phyloP scores from a whole-genome alignment of 2,329 filamentous ascomycete genomes.

The Drechslerella stenobrocha region DNA sequence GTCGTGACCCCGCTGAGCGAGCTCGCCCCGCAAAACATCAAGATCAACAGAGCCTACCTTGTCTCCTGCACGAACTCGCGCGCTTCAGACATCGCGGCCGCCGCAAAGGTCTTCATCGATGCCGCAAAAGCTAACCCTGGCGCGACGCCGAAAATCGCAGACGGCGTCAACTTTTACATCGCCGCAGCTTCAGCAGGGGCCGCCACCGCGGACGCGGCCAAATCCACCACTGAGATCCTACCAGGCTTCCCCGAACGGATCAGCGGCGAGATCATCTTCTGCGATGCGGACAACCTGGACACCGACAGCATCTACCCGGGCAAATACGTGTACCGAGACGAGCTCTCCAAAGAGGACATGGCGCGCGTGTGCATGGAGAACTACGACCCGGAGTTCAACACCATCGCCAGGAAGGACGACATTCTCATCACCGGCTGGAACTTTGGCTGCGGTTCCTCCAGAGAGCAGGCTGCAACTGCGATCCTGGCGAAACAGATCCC shows the following conservation, averaged over 20 bases:
- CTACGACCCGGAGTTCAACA: slow-evolving; percentile 75
- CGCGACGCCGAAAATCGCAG: slow-evolving; percentile 85
- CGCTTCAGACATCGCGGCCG: slow-evolving; percentile 76
- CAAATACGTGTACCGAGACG: slow-evolving; percentile 89
- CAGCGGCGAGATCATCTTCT: slow-evolving; percentile 83
- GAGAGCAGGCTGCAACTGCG: slow-evolving; percentile 87
- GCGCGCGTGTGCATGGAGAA: slow-evolving; percentile 90
- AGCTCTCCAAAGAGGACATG: slow-evolving; percentile 76
- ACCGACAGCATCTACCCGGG: slow-evolving; percentile 92
- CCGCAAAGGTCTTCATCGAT: slow-evolving; percentile 81
- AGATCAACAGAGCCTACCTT: slow-evolving; percentile 80
- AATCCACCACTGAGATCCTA: slow-evolving; percentile 61
- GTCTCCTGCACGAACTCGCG: slow-evolving; percentile 89
- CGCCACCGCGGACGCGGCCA: slow-evolving; percentile 45
- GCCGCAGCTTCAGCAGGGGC: slow-evolving; percentile 84
- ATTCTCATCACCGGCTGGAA: slow-evolving; percentile 85
- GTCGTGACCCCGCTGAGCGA: slow-evolving; percentile 75
- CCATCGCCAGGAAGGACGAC: slow-evolving; percentile 69
- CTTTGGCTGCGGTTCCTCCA: slow-evolving; percentile 79
- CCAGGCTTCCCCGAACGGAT: slow-evolving; percentile 85
- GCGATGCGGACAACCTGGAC: slow-evolving; percentile 82
- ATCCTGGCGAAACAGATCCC: slow-evolving; percentile 79
- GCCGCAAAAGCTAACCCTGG: slow-evolving; percentile 64
- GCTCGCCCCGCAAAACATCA: slow-evolving; percentile 73
- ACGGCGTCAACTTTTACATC: slow-evolving; percentile 83